Conservation (phyloP, 805 yeast species). For the Lipomyces oligophaga region DNA sequence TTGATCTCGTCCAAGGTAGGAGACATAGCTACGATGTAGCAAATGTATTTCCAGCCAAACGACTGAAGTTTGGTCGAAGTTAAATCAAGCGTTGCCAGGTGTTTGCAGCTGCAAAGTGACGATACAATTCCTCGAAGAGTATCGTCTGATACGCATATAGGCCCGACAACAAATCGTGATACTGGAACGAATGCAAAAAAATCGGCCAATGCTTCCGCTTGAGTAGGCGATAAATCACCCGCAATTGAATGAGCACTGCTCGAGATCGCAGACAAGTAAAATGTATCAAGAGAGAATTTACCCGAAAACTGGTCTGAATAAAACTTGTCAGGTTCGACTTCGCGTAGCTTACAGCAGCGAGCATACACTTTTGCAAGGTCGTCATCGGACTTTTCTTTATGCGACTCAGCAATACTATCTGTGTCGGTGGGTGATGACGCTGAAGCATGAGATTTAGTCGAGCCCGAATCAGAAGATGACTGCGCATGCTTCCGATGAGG, state of each 20-base stretch:
- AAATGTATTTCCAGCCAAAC: slow-evolving; percentile 19
- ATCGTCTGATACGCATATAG: slow-evolving; percentile 5
- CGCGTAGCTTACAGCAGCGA: slow-evolving; percentile 29
- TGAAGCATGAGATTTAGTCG: not conserved
- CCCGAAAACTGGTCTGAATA: slow-evolving; percentile 14
- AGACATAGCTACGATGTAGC: slow-evolving; percentile 24
- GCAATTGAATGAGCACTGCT: no score
- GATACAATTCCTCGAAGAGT: slow-evolving; percentile 14
- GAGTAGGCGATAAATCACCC: not conserved
- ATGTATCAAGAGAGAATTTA: slow-evolving; percentile 8
- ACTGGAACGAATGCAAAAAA: slow-evolving; percentile 21
- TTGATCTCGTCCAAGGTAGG: slow-evolving; percentile 8
- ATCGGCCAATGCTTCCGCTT: slow-evolving; percentile 23
- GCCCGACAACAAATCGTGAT: slow-evolving; percentile 6
- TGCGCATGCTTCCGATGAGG: not conserved
- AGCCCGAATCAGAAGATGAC: not conserved
- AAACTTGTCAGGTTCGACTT: slow-evolving; percentile 12
- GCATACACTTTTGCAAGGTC: slow-evolving; percentile 17
- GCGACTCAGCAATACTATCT: not conserved
- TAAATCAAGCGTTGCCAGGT: slow-evolving; percentile 6
- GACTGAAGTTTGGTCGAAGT: slow-evolving; percentile 1
- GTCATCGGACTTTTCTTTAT: not conserved
- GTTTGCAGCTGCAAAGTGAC: slow-evolving; percentile 4
- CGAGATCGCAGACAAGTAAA: slow-evolving; percentile 3
- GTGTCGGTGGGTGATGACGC: not conserved